Evolutionary conservation across 2,329 filamentous ascomycete genomes (phyloP), one percentile per base, ranked within the genome.

Genomic region (Talaromyces sp.): DNA sequence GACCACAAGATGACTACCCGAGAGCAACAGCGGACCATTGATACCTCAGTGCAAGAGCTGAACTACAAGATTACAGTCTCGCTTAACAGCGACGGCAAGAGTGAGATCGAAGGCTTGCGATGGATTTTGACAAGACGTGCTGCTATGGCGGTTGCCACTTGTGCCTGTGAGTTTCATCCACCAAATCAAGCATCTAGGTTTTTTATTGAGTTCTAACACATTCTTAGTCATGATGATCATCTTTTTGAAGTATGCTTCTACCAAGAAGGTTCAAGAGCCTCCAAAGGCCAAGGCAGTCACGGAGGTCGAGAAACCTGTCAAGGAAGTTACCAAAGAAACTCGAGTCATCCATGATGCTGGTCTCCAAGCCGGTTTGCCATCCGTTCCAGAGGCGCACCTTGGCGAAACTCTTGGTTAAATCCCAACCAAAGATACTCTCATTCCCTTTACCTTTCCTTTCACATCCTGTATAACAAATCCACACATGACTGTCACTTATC

Each of bases 61-160:
- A 96, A 93, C 74, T 96, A 97, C 75, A 94, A 96, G 71, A 97
- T 99, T 71, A 95, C 90, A 19, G 91, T 96, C 29, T 82, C 85
- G 36, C 82, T 99, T 39, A 95, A 91, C 70, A 94, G 90, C 57
- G 94, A 97, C 71, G 86, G 89, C 43, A 92, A 93, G 70, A 93
- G 89, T 4, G 90, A 97, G 64, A 92, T 97, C 44, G 94, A 99
- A 72, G 89, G 87, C 1, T 77, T 99, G 44, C 82, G 94, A 54
- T 97, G 94, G 94, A 86, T 97, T 37, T 75, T 88, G 52, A 88
- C 86, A 9, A 75, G 86, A 41, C 76, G 86, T n/a, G 84, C 85
- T 1, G 84, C 85, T 13, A 75, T 84, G 53, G 82, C 84, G 1
- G 77, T 88, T 55, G 82, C 70, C 10, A 73, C 69, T 3, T 77